phyloP scores from a whole-genome alignment of 2,329 filamentous ascomycete genomes.

The Cercospora sesami region DNA sequence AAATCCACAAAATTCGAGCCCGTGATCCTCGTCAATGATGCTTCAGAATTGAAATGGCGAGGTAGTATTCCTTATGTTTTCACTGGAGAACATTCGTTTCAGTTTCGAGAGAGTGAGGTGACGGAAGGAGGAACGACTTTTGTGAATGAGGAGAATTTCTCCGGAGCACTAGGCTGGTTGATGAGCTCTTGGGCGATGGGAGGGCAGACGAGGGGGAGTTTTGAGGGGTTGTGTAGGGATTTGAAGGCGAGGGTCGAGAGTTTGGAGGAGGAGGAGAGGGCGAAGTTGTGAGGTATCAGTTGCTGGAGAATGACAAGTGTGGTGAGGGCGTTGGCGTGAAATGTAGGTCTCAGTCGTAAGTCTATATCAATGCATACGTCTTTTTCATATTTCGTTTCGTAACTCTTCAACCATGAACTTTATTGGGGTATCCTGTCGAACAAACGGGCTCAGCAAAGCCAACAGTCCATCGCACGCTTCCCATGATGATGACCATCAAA shows the following conservation, averaged over 20 bases:
- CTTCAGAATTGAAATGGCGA: conserved; percentile 18
- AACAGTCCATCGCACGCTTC: conserved; percentile 68
- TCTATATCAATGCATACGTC: background rate
- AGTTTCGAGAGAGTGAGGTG: conserved; percentile 18
- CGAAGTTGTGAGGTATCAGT: background rate
- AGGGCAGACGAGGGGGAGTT: conserved; percentile 12
- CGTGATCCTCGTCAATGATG: background rate
- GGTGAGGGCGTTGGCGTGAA: background rate
- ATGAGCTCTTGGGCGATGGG: conserved; percentile 17
- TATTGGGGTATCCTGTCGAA: conserved; percentile 37
- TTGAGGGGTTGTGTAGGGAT: conserved; percentile 25
- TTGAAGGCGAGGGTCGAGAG: conserved; percentile 26
- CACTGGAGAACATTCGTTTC: conserved; percentile 25
- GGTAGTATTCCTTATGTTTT: conserved; percentile 21
- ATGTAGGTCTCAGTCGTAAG: background rate
- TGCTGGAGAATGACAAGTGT: no score
- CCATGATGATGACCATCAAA: conserved; percentile 70
- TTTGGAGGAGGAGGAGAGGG: background rate
- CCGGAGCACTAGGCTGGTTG: conserved; percentile 14
- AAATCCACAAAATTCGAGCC: background rate
- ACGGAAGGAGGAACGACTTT: conserved; percentile 24
- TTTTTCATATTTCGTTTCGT: no score
- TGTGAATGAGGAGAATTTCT: conserved; percentile 25
- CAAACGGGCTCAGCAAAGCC: conserved; percentile 44
- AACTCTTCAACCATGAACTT: conserved; percentile 29